Base-by-base conservation (phyloP, 176 grass and related monocot genomes). In the Eremochloa ophiuroides region DNA sequence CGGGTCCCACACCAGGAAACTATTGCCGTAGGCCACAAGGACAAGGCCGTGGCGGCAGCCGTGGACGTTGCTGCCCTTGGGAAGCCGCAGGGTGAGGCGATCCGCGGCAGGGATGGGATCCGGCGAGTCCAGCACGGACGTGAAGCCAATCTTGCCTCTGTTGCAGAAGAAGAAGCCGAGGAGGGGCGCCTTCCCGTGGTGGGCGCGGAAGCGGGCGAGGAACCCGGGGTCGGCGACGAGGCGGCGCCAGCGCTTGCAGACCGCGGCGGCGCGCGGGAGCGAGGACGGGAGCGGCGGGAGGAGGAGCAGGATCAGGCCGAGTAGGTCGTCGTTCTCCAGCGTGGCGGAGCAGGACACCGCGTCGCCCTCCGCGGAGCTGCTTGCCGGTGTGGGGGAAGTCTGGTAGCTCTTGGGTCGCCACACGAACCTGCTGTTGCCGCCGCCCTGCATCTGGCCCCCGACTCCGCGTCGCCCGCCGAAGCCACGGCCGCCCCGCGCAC, bases 11-110 rank as follows among this genome's bases (percentile, higher is more conserved):
- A 83, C 33, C 10, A 83, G 44, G 42, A 83, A 38, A 25, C 13
- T 27, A 2, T 38, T 1, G 6, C 2, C 34, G 44, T 66, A 42
- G 23, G 55, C 6, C 33, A 41, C 8, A 6, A 75, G 61, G 23
- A 64, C 61, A 16, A 44, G 71, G 61, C 71, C 81, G 6, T 83
- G 71, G 33, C 71, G 81, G 71, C 71, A 83, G 60, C 81, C 59
- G 10, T 66, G 23, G 22, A 83, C 17, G 3, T 13, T 6, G 58
- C 17, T 74, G 43, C 50, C 28, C 17, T 1, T 14, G 31, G 9
- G 39, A 18, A 67, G 60, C 60, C 60, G 61, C 71, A 75, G 1
- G 4, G 43, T 31, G 81, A 83, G 29, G 34, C 81, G n/a, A 7
- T 62, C 60, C 8, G 10, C 20, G 31, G 10, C 0, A 34, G 71